Percentiles rank a stretch among this genome's conserved stretches.
Conservation (phyloP, 2,329 filamentous ascomycete species). For the Thelonectria rubi region DNA sequence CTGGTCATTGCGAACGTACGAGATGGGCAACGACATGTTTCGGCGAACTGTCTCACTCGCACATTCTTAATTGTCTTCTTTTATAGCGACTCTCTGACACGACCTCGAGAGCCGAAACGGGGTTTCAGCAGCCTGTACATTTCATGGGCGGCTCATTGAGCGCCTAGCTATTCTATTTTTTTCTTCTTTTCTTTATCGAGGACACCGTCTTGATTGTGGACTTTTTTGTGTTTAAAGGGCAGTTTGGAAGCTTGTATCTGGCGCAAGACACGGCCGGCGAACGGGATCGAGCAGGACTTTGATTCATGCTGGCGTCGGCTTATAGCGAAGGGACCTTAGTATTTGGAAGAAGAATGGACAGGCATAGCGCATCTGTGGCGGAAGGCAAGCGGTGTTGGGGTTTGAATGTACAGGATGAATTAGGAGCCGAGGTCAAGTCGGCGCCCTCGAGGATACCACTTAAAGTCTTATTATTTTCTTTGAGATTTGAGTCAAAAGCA, state of each 20-base stretch:
- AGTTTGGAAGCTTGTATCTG: slow-evolving; percentile 35
- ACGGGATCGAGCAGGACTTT: slow-evolving; percentile 47
- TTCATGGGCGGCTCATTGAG: slow-evolving; percentile 28
- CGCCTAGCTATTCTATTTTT: slow-evolving; percentile 27
- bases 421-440: slow-evolving; percentile 32
- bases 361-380: slow-evolving; percentile 33
- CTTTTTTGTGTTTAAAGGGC: slow-evolving; percentile 22
- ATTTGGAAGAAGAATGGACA: slow-evolving; percentile 38
- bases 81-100: not conserved
- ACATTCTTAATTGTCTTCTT: slow-evolving; percentile 28
- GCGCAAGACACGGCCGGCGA: slow-evolving; percentile 35
- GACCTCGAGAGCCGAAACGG: slow-evolving; percentile 1
- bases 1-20: slow-evolving; percentile 24
- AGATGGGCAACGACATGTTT: slow-evolving; percentile 39
- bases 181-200: slow-evolving; percentile 30
- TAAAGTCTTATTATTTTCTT: slow-evolving; percentile 25
- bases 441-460: slow-evolving; percentile 35
- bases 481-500: slow-evolving; percentile 29
- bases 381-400: slow-evolving; percentile 37
- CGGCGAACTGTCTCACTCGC: slow-evolving; percentile 29
- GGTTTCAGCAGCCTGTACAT: slow-evolving; percentile 25
- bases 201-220: slow-evolving; percentile 24
- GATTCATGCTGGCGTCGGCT: slow-evolving; percentile 42
- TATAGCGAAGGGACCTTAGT: slow-evolving; percentile 26
- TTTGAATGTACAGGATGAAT: slow-evolving; percentile 42